Base-by-base conservation (phyloP, 1,139 yeast genomes). In the Magnusiomyces clavatus region DNA sequence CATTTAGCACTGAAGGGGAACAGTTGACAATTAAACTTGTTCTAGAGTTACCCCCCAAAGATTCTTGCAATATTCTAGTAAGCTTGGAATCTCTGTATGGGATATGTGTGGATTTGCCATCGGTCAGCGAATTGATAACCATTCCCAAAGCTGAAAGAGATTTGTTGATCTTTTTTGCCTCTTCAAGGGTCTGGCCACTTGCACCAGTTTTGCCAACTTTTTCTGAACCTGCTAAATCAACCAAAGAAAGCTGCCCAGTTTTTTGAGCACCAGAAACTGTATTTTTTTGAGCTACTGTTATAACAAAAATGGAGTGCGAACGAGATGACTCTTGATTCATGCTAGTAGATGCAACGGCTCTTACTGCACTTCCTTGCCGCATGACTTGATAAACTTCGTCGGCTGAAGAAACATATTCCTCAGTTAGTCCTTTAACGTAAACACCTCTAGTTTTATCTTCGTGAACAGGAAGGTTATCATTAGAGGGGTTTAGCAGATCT, bases 211-310 rank as follows among this genome's bases (percentile, higher is more conserved):
- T 86, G 52, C 82, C 82, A n/a, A 86, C 82, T 64, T 86, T 86
- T 67, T 89, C 96, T 43, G 92, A 82, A 2, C 96, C 96, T 0
- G 96, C 96, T 57, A 89, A 73, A 69, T 89, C 97, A 11, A 88
- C 94, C 49, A 89, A 69, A 61, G 83, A 86, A 52, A 89, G 72
- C 56, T 76, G 81, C n/a, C 89, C 83, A 45, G 77, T 74, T 62
- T 82, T 86, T 43, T 77, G 73, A 12, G 78, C 72, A 2, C 84
- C 87, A 29, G 78, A 75, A 12, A 66, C 68, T n/a, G 75, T 59
- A 57, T 76, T 76, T 60, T 77, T 81, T 62, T 85, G 92, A 16
- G 77, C 71, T 16, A 88, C 71, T 51, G 77, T 77, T 13, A 89
- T 73, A 56, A 83, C 83, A 59, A 88, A 80, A 45, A 89, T 85